Evolutionary conservation across 305 asterid genomes (phyloP).

Genomic region (Fraxinus sp.): DNA sequence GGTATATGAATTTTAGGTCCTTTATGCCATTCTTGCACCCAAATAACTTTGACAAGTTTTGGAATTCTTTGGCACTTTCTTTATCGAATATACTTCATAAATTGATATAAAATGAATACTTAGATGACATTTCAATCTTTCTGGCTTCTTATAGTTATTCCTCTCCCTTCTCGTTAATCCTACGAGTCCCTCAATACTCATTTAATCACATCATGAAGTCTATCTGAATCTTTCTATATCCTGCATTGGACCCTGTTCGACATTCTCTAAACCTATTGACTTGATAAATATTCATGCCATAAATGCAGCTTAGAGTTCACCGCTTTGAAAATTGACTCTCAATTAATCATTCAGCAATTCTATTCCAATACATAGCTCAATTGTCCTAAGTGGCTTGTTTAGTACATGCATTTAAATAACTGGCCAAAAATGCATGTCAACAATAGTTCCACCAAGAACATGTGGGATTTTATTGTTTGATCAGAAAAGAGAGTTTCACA

Average conservation of each 20-base stretch:
- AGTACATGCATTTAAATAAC: background rate
- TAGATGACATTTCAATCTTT: background rate
- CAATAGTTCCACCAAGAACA: background rate
- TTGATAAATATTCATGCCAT: background rate
- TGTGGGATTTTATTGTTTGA: background rate
- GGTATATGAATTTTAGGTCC: constrained; percentile 35
- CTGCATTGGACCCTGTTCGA: background rate
- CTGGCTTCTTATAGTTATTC: background rate
- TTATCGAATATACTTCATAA: background rate
- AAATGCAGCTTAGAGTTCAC: background rate
- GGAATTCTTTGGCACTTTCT: background rate
- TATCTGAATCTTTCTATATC: background rate
- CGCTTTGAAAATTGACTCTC: background rate
- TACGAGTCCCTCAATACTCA: background rate
- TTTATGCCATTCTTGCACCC: constrained; percentile 20
- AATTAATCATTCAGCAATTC: background rate
- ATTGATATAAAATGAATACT: background rate
- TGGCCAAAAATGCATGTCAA: background rate
- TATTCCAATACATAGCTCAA: background rate
- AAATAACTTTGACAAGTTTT: background rate
- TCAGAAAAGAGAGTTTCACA: background rate
- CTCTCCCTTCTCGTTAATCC: background rate
- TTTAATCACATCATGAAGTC: background rate
- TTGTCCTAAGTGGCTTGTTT: background rate
- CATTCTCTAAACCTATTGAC: background rate